Percentiles rank a stretch among this genome's conserved stretches.
Evolutionary conservation across 306 rosid genomes (phyloP).

Genomic region (Prosopis cineraria): DNA sequence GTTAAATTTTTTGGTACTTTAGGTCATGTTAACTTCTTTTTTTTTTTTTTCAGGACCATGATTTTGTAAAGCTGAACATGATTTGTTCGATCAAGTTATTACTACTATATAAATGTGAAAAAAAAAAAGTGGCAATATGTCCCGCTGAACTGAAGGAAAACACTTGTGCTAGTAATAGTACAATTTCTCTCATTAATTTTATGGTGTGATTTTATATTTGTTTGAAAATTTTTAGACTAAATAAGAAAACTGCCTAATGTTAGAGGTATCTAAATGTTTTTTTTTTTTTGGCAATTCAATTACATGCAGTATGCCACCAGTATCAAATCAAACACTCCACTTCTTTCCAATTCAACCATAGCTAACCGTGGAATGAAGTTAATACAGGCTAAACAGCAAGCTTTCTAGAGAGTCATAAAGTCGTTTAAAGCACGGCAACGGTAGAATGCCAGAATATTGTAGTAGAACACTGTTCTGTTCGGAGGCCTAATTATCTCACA

Average conservation of each 20-base stretch:
- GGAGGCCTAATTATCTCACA: conserved; percentile 22
- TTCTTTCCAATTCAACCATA: neutral
- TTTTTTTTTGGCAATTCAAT: too few relatives aligned
- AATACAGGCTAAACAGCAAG: neutral
- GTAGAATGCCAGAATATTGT: conserved; percentile 34
- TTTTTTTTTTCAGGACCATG: neutral
- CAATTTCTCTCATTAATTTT: too few relatives aligned
- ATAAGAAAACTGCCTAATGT: too few relatives aligned
- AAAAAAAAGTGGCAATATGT: too few relatives aligned
- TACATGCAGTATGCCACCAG: too few relatives aligned
- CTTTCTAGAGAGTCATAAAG: conserved; percentile 21
- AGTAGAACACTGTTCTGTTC: neutral
- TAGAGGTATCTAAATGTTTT: too few relatives aligned
- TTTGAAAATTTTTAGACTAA: too few relatives aligned
- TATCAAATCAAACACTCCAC: neutral
- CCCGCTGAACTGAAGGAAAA: too few relatives aligned
- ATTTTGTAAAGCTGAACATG: neutral
- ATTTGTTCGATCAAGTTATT: neutral
- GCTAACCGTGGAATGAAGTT: neutral
- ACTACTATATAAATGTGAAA: too few relatives aligned
- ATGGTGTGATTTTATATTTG: too few relatives aligned
- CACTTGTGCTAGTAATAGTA: too few relatives aligned
- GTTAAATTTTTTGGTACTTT: neutral
- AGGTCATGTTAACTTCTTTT: neutral
- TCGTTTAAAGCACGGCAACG: conserved; percentile 17